Conservation (phyloP, 495 filamentous ascomycete genomes). For the Penicillium longicatenatum region DNA sequence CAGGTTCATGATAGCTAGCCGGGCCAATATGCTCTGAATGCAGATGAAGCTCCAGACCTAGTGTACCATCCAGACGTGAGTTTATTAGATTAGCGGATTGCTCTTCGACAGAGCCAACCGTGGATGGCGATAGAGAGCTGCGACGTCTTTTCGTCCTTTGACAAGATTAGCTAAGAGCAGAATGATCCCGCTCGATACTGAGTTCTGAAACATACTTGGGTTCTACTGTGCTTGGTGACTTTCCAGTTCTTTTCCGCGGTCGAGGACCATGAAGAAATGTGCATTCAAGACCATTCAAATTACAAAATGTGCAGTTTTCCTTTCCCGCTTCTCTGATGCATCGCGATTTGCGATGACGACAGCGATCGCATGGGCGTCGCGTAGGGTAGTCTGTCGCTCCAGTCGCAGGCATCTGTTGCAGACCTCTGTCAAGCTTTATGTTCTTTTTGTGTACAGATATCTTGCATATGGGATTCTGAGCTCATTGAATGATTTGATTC, state of each 20-base stretch:
- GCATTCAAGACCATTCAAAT: conserved; percentile 18
- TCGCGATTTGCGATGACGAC: conserved; percentile 21
- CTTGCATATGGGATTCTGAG: not conserved
- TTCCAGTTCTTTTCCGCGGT: conserved; percentile 13
- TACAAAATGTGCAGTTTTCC: conserved; percentile 20
- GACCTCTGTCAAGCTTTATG: not conserved
- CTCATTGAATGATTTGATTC: not conserved
- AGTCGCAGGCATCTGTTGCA: not conserved
- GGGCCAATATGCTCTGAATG: conserved; percentile 27
- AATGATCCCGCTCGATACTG: not conserved
- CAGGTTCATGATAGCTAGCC: conserved; percentile 25
- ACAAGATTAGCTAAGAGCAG: not conserved
- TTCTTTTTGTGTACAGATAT: not conserved
- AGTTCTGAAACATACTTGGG: conserved; percentile 5
- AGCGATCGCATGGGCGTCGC: conserved; percentile 20
- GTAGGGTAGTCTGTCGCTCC: not conserved
- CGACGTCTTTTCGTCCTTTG: not conserved
- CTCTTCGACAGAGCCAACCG: conserved; percentile 1
- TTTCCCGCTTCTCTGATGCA: conserved; percentile 17
- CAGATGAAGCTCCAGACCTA: conserved; percentile 26
- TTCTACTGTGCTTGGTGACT: conserved; percentile 5
- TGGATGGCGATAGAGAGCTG: not conserved
- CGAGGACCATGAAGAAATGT: conserved; percentile 19
- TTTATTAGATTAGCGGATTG: conserved; percentile 3
- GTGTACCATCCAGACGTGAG: conserved; percentile 18